Percentiles rank a stretch among this genome's conserved stretches.
Evolutionary conservation across 768 basidiomycete genomes (phyloP).

Genomic region (Hygrocybe punicea): DNA sequence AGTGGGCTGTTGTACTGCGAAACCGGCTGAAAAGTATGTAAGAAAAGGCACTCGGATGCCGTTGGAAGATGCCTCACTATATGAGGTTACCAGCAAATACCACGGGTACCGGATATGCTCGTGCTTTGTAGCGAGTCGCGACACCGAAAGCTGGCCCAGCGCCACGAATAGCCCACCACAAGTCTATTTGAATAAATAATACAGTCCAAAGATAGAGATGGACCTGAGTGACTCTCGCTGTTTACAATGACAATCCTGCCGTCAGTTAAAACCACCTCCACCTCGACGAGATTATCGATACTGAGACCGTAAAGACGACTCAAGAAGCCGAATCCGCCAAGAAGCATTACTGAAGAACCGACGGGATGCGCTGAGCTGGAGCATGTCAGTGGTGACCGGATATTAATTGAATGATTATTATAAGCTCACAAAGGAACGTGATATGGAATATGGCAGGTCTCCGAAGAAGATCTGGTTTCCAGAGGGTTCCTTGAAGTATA

Average conservation of each 20-base stretch:
- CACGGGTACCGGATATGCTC: slow-evolving; percentile 83
- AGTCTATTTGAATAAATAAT: slow-evolving; percentile 44
- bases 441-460: slow-evolving; percentile 61
- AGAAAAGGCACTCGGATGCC: slow-evolving; percentile 3
- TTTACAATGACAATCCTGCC: slow-evolving; percentile 76
- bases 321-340: slow-evolving; percentile 90
- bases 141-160: slow-evolving; percentile 82
- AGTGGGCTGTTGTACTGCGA: slow-evolving; percentile 77
- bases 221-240: slow-evolving; percentile 70
- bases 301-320: slow-evolving; percentile 81
- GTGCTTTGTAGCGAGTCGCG: slow-evolving; percentile 84
- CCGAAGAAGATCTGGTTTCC: slow-evolving; percentile 52
- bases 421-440: slow-evolving; percentile 70
- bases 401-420: slow-evolving; percentile 3
- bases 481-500: slow-evolving; percentile 68
- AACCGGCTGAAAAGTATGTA: slow-evolving; percentile 59
- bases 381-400: slow-evolving; percentile 6
- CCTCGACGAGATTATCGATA: slow-evolving; percentile 86
- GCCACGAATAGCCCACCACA: slow-evolving; percentile 86
- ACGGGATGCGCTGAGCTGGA: slow-evolving; percentile 75
- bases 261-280: slow-evolving; percentile 88
- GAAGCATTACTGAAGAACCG: slow-evolving; percentile 75
- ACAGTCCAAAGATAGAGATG: background rate
- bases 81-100: slow-evolving; percentile 92
- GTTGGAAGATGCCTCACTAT: slow-evolving; percentile 56